Evolutionary conservation across 2,329 filamentous ascomycete species (phyloP), one percentile per base, ranked within the genome.

Genomic region (Fusarium begoniae): DNA sequence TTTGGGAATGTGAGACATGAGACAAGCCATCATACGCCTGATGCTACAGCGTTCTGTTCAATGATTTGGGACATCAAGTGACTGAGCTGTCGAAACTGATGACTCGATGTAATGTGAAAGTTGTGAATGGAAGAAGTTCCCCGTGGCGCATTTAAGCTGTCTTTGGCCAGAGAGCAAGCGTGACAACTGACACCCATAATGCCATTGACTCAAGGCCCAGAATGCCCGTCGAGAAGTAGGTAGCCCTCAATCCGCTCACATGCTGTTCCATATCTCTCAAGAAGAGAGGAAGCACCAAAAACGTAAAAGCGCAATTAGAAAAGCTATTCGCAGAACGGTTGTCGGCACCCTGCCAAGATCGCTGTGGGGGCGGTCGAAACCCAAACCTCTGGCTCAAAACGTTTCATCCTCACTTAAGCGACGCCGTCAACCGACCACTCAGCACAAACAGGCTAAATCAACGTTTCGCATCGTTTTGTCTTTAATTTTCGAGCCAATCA

Each of bases 161-260:
- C 24, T 3, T 1, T 20, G 1, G 9, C 17, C 7, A 5, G 8
- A 4, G 12, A 45, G 17, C 8, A 26, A 24, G 10, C 10, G 10
- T 43, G 9, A 43, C 14, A 43, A 43, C 14, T 43, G 14, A 26
- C 17, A 45, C 24, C 24, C 12, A 14, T 0, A 28, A 47, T 26
- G 17, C 24, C 32, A 35, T 35, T 35, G 6, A 35, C 32, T 35
- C 32, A 35, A 35, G 32, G 8, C 32, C 32, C 2, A 35, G 14
- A 15, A 35, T 32, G 7, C n/a, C 15, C 9, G 6, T 5, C 8
- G 8, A 43, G 8, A 17, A 24, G 10, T 12, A 6, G 41, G 6
- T 7, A 43, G 11, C 24, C 11, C 17, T 0, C n/a, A 1, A 15
- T 11, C 26, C 5, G 6, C 0, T 26, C 18, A 15, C 11, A 3